Percentiles rank a stretch among this genome's conserved stretches.
phyloP scores from a whole-genome alignment of 1,284 basidiomycete genomes.

The Athelia psychrophila region DNA sequence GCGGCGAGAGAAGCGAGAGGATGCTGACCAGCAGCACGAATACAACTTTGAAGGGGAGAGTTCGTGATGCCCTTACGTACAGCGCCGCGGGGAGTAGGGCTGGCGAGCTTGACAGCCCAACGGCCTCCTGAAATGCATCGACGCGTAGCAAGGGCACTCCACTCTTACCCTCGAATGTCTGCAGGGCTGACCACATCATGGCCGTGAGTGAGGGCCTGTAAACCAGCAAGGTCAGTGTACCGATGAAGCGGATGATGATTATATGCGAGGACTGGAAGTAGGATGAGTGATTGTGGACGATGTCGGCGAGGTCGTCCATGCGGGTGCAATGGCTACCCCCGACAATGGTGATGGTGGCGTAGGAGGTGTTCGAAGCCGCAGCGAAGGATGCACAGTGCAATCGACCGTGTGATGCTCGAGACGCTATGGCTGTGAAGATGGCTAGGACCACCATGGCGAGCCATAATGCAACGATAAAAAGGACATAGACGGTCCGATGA shows the following conservation, averaged over 20 bases:
- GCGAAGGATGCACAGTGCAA: not conserved
- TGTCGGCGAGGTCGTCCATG: not conserved
- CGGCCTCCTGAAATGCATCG: not conserved
- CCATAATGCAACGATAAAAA: not conserved
- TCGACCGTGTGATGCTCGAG: not conserved
- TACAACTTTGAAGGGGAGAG: not conserved
- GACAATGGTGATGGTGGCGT: not conserved
- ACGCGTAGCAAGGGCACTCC: not conserved
- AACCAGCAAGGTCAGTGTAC: not conserved
- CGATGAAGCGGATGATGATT: not conserved
- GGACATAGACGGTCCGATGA: too few relatives aligned
- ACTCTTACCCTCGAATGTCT: not conserved
- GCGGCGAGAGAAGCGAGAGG: not conserved
- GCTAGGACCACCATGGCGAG: not conserved
- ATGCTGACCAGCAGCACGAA: not conserved
- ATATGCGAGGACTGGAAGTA: not conserved
- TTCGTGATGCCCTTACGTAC: not conserved
- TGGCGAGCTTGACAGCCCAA: not conserved
- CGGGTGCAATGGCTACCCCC: not conserved
- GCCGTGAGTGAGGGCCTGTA: not conserved
- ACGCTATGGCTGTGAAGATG: not conserved
- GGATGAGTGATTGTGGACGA: not conserved
- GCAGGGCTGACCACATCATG: not conserved
- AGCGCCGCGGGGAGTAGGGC: not conserved
- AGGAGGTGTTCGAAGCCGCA: not conserved